Base-by-base conservation (phyloP, 2,329 filamentous ascomycete species). In the Cladophialophora chaetospira region DNA sequence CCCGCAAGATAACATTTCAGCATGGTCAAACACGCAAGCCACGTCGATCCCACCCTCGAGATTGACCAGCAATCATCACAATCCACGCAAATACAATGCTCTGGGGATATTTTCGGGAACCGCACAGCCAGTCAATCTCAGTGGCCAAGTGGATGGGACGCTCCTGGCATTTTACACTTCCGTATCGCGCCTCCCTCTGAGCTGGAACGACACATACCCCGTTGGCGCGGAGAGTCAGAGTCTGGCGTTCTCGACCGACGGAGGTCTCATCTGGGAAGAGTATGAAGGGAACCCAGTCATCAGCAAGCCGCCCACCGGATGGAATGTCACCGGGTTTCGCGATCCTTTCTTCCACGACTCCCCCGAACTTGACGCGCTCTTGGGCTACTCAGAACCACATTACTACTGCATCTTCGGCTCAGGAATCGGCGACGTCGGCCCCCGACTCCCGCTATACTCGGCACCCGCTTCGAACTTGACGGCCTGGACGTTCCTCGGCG, bases 141-240 rank as follows among this genome's bases (percentile, higher is more conserved):
- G 11, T n/a, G 54, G 54, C 3, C 17, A 46, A 43, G 33, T 8
- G 35, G 72, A 79, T 58, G 77, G 76, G 35, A 76, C 76, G 4
- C 70, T 79, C 2, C 69, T 77, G 10, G 64, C 72, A 11, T 75
- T 79, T 56, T 80, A 80, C 67, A 80, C 78, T 2, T 75, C 74
- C 2, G 76, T 78, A 3, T 72, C 71, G 5, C 64, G 73, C 5
- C 68, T 79, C 1, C 77, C 78, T 0, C 78, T 76, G 10, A 73
- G 70, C 55, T 80, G 75, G 75, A 61, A 65, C 4, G 64, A 74
- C n/a, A 71, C 71, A 1, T 80, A 80, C 57, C 69, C 68, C 1
- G 70, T 70, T 0, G 73, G 73, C 28, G 77, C 76, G 1, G 77
- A 80, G 62, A 75, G 71, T 1, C 77, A 79, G 55, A 73, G 72